Evolutionary conservation across 176 grass and related monocot species (phyloP).

Genomic region (Oryza australiensis): DNA sequence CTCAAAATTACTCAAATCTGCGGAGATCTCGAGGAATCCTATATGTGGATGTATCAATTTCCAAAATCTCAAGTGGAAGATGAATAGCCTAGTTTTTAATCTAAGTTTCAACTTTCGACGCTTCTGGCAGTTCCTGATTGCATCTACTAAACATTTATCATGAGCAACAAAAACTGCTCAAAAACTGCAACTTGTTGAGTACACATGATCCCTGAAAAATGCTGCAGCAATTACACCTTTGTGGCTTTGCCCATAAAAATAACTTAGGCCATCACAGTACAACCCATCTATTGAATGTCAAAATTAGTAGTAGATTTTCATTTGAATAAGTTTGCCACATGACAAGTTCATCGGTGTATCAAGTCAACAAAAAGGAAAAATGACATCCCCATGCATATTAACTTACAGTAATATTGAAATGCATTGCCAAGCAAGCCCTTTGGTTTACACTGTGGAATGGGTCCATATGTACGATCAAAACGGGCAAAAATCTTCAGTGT

Average conservation of each 20-base stretch:
- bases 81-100: too few species aligned
- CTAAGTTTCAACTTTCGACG: too few species aligned
- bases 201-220: constrained; percentile 90
- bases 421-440: constrained; percentile 87
- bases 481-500: constrained; percentile 90
- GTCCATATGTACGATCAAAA: constrained; percentile 81
- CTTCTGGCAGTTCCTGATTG: too few species aligned
- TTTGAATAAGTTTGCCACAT: constrained; percentile 18
- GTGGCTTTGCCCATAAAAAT: constrained; percentile 71
- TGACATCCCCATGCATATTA: neutral
- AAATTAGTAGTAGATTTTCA: constrained; percentile 20
- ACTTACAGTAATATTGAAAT: constrained; percentile 95
- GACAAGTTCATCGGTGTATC: neutral
- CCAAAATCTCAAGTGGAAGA: too few species aligned
- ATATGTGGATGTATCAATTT: too few species aligned
- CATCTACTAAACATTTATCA: too few species aligned
- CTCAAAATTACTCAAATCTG: constrained; percentile 53
- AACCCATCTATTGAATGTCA: constrained; percentile 81
- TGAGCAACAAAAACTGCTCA: too few species aligned
- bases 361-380: neutral
- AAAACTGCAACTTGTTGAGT: constrained; percentile 88
- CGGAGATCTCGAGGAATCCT: too few species aligned
- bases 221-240: constrained; percentile 77
- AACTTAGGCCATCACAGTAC: constrained; percentile 86
- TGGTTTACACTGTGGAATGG: constrained; percentile 73